Percentiles rank a stretch among this genome's conserved stretches.
Evolutionary conservation across 1,284 basidiomycete species (phyloP).

Genomic region (Melampsora occidentalis): DNA sequence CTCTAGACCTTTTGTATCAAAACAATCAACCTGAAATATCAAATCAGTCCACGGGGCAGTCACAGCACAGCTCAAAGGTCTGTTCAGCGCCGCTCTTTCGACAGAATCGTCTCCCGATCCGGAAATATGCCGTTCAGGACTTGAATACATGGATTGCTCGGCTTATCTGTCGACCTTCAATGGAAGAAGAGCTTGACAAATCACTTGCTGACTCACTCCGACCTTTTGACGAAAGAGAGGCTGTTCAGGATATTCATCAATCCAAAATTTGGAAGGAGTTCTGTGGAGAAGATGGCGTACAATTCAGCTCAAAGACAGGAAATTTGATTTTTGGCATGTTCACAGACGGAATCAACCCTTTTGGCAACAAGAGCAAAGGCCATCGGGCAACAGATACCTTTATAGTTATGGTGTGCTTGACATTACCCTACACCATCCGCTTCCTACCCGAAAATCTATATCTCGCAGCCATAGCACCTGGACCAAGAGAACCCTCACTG

Average conservation of each 20-base stretch:
- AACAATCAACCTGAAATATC: too few species aligned
- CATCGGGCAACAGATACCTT: conserved; percentile 20
- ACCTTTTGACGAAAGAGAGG: background rate
- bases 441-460: conserved; percentile 45
- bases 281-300: background rate
- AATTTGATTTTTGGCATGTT: conserved; percentile 18
- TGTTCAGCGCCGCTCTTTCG: too few species aligned
- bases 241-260: conserved; percentile 13
- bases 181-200: conserved; percentile 16
- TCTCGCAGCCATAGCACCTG: conserved; percentile 54
- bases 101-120: background rate
- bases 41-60: rapidly evolving
- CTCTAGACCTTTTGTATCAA: too few species aligned
- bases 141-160: conserved; percentile 14
- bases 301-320: background rate
- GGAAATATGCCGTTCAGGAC: conserved; percentile 4
- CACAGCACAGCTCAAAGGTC: too few species aligned
- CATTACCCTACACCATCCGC: conserved; percentile 44
- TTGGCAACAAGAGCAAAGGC: background rate
- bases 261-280: conserved; percentile 12
- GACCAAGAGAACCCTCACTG: conserved; percentile 53
- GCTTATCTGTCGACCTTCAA: background rate
- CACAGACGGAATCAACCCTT: conserved; percentile 33
- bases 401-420: conserved; percentile 19
- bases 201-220: background rate